Evolutionary conservation across 2,329 filamentous ascomycete genomes (phyloP).

Genomic region (Zasmidium cellare): DNA sequence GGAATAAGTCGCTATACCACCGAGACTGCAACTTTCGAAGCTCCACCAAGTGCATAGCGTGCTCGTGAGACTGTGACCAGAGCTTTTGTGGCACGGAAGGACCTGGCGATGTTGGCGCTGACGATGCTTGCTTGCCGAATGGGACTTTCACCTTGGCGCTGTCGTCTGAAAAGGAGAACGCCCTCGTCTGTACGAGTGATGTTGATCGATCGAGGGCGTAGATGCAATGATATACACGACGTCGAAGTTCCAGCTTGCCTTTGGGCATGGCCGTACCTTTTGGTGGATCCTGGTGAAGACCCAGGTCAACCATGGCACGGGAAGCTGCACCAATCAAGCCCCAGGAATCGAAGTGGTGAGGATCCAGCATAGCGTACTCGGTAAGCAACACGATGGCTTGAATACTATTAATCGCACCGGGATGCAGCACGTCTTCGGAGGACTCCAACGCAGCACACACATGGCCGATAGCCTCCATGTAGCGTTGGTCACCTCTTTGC

Average conservation of each 20-base stretch:
- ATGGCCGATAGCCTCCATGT: slow-evolving; percentile 61
- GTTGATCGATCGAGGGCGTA: slow-evolving; percentile 89
- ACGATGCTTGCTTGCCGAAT: slow-evolving; percentile 36
- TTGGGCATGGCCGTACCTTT: slow-evolving; percentile 67
- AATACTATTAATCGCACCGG: slow-evolving; percentile 81
- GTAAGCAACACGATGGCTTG: slow-evolving; percentile 84
- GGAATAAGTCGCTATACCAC: slow-evolving; percentile 88
- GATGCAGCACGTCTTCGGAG: slow-evolving; percentile 79
- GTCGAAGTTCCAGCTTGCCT: slow-evolving; percentile 70
- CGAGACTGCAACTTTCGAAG: slow-evolving; percentile 82
- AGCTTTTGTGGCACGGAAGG: slow-evolving; percentile 31
- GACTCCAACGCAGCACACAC: slow-evolving; percentile 69
- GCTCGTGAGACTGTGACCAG: slow-evolving; percentile 61
- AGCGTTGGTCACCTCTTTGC: slow-evolving; percentile 62
- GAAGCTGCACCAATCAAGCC: slow-evolving; percentile 88
- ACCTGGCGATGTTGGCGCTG: slow-evolving; percentile 24
- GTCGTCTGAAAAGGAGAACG: slow-evolving; percentile 93
- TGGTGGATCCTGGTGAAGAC: slow-evolving; percentile 88
- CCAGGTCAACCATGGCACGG: slow-evolving; percentile 82
- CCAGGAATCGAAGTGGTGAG: slow-evolving; percentile 90
- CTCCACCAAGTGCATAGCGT: slow-evolving; percentile 76
- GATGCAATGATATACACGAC: slow-evolving; percentile 85
- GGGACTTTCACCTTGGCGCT: slow-evolving; percentile 81
- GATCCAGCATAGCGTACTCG: slow-evolving; percentile 87
- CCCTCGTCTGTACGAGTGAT: slow-evolving; percentile 81